A percentile compares a stretch with the other conserved stretches of the same genome.
Evolutionary conservation across 208 protist species (phyloP).

Genomic region (Acanthamoeba sp.): DNA sequence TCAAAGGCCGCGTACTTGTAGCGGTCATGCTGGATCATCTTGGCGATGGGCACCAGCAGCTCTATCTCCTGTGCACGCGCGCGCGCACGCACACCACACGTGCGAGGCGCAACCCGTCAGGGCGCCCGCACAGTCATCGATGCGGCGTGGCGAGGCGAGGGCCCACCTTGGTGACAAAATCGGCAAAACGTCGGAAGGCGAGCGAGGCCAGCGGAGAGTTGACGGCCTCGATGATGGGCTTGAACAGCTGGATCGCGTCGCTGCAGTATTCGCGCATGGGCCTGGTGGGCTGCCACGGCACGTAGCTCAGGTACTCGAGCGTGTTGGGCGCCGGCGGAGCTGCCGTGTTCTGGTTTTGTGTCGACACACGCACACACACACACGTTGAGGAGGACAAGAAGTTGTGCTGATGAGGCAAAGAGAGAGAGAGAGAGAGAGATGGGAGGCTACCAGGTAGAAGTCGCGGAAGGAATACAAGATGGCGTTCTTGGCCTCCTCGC

Average conservation of each 20-base stretch:
- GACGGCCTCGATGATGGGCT: conserved; percentile 63
- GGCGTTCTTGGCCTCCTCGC: conserved; percentile 61
- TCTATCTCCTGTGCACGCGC: conserved; percentile 19
- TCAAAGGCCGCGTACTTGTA: conserved; percentile 21
- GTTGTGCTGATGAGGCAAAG: background rate
- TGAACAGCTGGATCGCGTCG: conserved; percentile 64
- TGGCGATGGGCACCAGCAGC: conserved; percentile 69
- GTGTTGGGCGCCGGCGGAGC: conserved; percentile 35
- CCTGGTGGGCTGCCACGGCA: conserved; percentile 44
- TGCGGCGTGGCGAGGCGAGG: background rate
- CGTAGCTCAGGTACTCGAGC: conserved; percentile 27
- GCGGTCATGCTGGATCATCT: conserved; percentile 66
- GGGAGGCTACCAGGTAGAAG: background rate
- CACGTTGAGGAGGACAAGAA: background rate
- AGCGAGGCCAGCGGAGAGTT: conserved; percentile 37
- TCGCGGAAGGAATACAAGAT: conserved; percentile 72
- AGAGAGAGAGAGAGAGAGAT: background rate
- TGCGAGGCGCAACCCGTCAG: too few species aligned
- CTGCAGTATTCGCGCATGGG: conserved; percentile 70
- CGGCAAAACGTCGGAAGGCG: conserved; percentile 27
- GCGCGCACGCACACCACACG: background rate
- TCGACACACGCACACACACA: background rate
- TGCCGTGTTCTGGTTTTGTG: background rate
- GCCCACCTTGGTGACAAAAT: conserved; percentile 39
- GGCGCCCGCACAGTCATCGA: background rate